Evolutionary conservation across 805 yeast genomes (phyloP).

Genomic region (Starmerella lactis-condensi): DNA sequence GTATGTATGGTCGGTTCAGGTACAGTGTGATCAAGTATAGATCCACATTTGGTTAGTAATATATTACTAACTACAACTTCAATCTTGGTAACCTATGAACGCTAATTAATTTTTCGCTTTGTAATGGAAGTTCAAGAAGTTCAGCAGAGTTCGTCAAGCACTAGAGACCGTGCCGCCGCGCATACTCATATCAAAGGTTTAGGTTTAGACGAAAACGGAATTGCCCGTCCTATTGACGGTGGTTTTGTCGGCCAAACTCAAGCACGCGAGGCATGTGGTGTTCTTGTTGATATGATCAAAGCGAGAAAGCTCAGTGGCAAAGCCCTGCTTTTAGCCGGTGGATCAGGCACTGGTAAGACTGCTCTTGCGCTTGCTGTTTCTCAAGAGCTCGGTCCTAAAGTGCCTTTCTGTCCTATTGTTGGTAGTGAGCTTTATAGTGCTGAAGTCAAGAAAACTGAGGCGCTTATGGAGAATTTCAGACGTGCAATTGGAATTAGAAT

Average conservation of each 20-base stretch:
- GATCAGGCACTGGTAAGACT: slow-evolving; percentile 97
- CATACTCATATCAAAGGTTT: slow-evolving; percentile 93
- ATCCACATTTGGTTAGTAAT: too few relatives aligned
- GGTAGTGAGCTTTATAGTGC: slow-evolving; percentile 87
- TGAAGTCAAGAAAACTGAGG: slow-evolving; percentile 94
- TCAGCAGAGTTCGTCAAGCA: slow-evolving; percentile 30
- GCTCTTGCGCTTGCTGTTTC: slow-evolving; percentile 92
- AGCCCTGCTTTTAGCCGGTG: slow-evolving; percentile 90
- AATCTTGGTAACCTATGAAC: too few relatives aligned
- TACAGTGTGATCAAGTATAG: too few relatives aligned
- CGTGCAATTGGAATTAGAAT: slow-evolving; percentile 91
- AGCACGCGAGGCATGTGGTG: slow-evolving; percentile 74
- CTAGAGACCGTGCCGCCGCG: slow-evolving; percentile 70
- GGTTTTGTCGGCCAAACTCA: slow-evolving; percentile 67
- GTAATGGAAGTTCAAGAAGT: slow-evolving; percentile 66
- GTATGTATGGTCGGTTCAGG: neutral
- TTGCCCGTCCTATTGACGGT: slow-evolving; percentile 68
- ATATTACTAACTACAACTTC: too few relatives aligned
- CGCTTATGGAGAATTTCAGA: slow-evolving; percentile 89
- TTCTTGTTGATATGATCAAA: slow-evolving; percentile 81
- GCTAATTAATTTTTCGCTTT: too few relatives aligned
- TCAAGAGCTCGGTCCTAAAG: slow-evolving; percentile 90
- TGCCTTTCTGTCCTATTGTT: slow-evolving; percentile 93
- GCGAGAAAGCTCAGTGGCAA: slow-evolving; percentile 86
- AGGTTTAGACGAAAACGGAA: slow-evolving; percentile 79